phyloP scores from a whole-genome alignment of 2,329 filamentous ascomycete species.

The Colletotrichum somersetense region DNA sequence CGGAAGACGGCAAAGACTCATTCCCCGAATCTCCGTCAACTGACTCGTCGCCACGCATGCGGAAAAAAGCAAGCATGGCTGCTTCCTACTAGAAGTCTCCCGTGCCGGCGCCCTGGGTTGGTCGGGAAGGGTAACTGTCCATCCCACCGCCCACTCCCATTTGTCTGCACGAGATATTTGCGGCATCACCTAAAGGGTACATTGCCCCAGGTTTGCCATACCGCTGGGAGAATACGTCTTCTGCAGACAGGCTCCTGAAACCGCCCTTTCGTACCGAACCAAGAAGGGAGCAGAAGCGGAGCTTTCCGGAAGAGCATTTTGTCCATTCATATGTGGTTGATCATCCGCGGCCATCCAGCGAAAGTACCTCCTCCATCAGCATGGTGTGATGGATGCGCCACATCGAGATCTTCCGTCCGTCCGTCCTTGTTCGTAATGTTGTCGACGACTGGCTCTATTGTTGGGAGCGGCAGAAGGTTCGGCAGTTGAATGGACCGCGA shows the following conservation, averaged over 20 bases:
- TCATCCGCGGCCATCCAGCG: background rate
- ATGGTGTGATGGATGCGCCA: background rate
- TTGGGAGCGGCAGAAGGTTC: background rate
- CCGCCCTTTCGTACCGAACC: slow-evolving; percentile 1
- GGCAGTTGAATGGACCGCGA: no score
- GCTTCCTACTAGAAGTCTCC: background rate
- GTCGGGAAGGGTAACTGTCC: background rate
- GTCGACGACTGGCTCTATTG: background rate
- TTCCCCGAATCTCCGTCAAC: background rate
- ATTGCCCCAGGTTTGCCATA: slow-evolving; percentile 4
- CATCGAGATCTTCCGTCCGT: slow-evolving; percentile 12
- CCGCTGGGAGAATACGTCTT: background rate
- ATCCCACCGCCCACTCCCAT: background rate
- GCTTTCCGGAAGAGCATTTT: background rate
- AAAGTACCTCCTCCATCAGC: background rate
- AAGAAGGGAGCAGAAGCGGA: background rate
- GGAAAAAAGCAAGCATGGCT: background rate
- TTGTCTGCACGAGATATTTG: background rate
- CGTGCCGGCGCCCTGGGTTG: slow-evolving; percentile 4
- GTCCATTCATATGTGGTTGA: slow-evolving; percentile 1
- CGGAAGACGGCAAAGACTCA: background rate
- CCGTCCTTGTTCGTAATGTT: background rate
- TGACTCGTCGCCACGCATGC: slow-evolving; percentile 1
- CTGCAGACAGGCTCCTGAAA: slow-evolving; percentile 5
- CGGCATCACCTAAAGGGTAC: slow-evolving; percentile 14